Evolutionary conservation across 2,329 filamentous ascomycete genomes (phyloP).

Genomic region (Sordariomycetes sp.): DNA sequence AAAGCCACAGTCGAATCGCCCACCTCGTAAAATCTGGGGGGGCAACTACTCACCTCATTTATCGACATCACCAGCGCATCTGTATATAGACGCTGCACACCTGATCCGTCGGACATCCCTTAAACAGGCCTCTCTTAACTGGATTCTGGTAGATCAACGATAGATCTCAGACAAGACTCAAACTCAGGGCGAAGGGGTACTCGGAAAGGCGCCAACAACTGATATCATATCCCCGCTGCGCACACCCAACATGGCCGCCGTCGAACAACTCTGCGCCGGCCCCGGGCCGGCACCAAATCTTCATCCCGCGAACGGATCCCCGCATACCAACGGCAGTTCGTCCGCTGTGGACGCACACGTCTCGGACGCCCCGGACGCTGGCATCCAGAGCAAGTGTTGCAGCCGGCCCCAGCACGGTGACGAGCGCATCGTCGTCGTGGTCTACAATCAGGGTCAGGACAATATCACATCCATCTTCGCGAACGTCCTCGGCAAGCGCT

Average conservation of each 20-base stretch:
- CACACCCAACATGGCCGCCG: neutral
- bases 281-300: neutral
- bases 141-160: neutral
- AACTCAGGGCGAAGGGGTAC: neutral
- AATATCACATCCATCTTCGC: slow-evolving; percentile 65
- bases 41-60: neutral
- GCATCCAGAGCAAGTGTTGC: neutral
- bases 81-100: neutral
- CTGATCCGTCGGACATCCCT: neutral
- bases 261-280: neutral
- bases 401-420: slow-evolving; percentile 36
- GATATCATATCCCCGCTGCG: neutral
- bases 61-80: neutral
- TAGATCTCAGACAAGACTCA: neutral
- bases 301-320: neutral
- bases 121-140: neutral
- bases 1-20: neutral
- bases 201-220: neutral
- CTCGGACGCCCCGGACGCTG: neutral
- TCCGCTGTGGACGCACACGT: neutral
- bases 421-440: slow-evolving; percentile 49
- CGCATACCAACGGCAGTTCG: neutral
- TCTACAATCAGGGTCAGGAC: slow-evolving; percentile 63
- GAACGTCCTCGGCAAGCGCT: slow-evolving; percentile 68
- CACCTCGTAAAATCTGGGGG: no score